Evolutionary conservation across 257 asterid genomes (phyloP).

Genomic region (Agastache rugosa): DNA sequence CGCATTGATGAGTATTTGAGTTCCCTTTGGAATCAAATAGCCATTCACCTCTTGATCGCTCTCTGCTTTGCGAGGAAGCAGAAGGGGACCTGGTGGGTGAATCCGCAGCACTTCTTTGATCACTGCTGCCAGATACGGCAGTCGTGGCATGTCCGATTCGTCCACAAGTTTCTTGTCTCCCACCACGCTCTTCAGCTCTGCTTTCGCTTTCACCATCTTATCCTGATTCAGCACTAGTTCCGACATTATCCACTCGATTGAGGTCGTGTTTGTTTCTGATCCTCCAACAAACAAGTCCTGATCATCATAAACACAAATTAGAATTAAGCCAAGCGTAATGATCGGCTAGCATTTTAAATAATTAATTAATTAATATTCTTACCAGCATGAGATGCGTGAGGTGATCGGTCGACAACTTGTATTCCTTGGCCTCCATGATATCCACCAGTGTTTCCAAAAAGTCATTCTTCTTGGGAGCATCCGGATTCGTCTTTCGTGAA

Average conservation of each 20-base stretch:
- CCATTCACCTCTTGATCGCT: slow-evolving; percentile 4
- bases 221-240: slow-evolving; percentile 6
- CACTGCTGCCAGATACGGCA: slow-evolving; percentile 33
- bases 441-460: slow-evolving; percentile 33
- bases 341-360: too few species aligned
- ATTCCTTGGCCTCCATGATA: slow-evolving; percentile 22
- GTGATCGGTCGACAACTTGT: background rate
- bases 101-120: slow-evolving; percentile 13
- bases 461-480: slow-evolving; percentile 16
- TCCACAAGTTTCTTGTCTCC: slow-evolving; percentile 8
- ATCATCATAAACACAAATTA: too few species aligned
- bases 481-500: background rate
- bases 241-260: slow-evolving; percentile 37
- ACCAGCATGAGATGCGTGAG: slow-evolving; percentile 36
- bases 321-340: too few species aligned
- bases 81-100: slow-evolving; percentile 17
- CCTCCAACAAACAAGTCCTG: slow-evolving; percentile 40
- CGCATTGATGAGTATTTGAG: slow-evolving; percentile 21
- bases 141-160: slow-evolving; percentile 41
- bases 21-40: slow-evolving; percentile 34
- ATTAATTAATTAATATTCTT: too few species aligned
- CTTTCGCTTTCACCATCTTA: slow-evolving; percentile 9
- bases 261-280: slow-evolving; percentile 27
- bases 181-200: slow-evolving; percentile 31
- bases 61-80: slow-evolving; percentile 16